These are phyloP conservation scores for Debaryomyces subglobosus DNA, from an alignment of 1,139 yeast species.

Conservation along the genomic window DNA sequence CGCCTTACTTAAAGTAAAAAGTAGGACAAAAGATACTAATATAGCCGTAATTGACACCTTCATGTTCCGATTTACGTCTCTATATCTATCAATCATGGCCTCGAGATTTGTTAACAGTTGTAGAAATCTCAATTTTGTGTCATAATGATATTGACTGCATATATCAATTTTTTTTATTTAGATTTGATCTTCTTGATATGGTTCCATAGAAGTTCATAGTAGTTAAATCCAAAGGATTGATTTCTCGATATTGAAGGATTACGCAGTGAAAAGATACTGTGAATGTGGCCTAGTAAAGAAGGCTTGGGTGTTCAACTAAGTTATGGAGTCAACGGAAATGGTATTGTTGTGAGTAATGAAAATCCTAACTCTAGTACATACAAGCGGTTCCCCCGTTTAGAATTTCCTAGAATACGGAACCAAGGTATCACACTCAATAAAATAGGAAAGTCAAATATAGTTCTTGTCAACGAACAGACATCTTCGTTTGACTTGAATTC, in stretches of 20 bases:
- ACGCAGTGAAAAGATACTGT: background rate
- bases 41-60: background rate
- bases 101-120: background rate
- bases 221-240: background rate
- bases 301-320: conserved; percentile 46
- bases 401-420: conserved; percentile 27
- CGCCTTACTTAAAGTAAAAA: conserved; percentile 3
- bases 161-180: background rate
- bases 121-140: background rate
- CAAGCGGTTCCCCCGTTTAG: conserved; percentile 18
- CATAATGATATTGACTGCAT: conserved; percentile 1
- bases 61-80: background rate
- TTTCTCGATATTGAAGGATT: background rate
- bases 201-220: background rate
- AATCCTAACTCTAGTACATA: conserved; percentile 13
- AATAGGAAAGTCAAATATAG: conserved; percentile 19
- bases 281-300: conserved; percentile 46
- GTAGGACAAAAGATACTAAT: background rate
- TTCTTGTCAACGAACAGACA: conserved; percentile 14
- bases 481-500: conserved; percentile 18
- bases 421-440: conserved; percentile 21
- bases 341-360: conserved; percentile 18
- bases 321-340: conserved; percentile 41
- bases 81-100: background rate
- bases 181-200: background rate